Evolutionary conservation across 1,284 basidiomycete species (phyloP).

Genomic region (Cryptococcus sp.): DNA sequence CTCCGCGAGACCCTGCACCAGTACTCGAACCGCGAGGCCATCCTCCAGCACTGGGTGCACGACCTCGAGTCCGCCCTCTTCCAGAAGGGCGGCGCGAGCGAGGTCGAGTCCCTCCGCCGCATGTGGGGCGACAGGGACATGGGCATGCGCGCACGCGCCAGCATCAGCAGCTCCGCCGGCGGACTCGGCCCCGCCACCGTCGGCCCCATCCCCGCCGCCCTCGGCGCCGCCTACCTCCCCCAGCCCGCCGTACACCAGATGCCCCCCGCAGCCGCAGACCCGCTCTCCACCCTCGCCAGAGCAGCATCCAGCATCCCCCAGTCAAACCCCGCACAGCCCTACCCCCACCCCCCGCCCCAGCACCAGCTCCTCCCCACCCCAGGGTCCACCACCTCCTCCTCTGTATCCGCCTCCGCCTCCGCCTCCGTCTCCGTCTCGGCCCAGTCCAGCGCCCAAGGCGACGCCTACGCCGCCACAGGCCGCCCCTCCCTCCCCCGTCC

Average conservation of each 20-base stretch:
- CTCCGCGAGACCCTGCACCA: constrained; percentile 19
- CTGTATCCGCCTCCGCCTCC: background rate
- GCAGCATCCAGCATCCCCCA: constrained; percentile 7
- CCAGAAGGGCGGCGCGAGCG: constrained; percentile 25
- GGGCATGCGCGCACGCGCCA: background rate
- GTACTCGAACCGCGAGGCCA: constrained; percentile 22
- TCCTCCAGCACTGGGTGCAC: constrained; percentile 30
- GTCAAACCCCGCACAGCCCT: background rate
- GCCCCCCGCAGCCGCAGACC: constrained; percentile 2
- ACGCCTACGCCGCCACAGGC: background rate
- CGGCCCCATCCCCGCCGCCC: background rate
- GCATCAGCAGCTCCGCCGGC: too few species aligned
- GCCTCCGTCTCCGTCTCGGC: background rate
- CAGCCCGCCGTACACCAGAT: background rate
- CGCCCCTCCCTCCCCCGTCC: constrained; percentile 11
- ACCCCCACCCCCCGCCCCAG: background rate
- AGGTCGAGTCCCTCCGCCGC: constrained; percentile 30
- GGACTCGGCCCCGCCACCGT: too few species aligned
- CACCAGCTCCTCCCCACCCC: background rate
- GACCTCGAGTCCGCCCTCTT: constrained; percentile 36
- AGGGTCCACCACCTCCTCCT: background rate
- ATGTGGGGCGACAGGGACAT: constrained; percentile 20
- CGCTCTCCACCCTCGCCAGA: constrained; percentile 14
- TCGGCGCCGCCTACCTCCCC: background rate
- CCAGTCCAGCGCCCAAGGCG: background rate